phyloP scores from a whole-genome alignment of 352 stramenopile species.

The Saprolegnia parasitica region DNA sequence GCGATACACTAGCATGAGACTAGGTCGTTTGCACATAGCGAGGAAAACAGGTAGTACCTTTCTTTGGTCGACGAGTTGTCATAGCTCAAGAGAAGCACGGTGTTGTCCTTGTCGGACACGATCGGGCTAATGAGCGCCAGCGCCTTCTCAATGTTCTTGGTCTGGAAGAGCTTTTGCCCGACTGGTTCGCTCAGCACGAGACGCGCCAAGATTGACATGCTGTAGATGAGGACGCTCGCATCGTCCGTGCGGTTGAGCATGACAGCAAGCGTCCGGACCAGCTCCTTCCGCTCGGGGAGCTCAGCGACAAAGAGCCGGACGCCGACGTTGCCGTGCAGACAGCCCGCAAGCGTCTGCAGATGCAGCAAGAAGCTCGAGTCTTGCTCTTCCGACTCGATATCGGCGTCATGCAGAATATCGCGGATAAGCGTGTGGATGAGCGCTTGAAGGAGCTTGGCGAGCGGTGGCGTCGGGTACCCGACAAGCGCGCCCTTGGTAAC shows the following conservation, averaged over 20 bases:
- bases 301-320: constrained; percentile 75
- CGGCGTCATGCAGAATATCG: constrained; percentile 11
- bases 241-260: constrained; percentile 77
- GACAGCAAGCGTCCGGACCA: constrained; percentile 76
- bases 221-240: constrained; percentile 63
- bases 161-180: constrained; percentile 73
- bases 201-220: constrained; percentile 68
- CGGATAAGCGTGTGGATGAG: constrained; percentile 44
- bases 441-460: constrained; percentile 66
- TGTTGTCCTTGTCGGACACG: constrained; percentile 49
- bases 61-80: constrained; percentile 27
- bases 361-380: constrained; percentile 59
- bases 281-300: constrained; percentile 71
- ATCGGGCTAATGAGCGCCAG: constrained; percentile 71
- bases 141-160: constrained; percentile 74
- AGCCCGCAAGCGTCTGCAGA: constrained; percentile 58
- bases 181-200: constrained; percentile 68
- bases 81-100: constrained; percentile 22
- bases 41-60: constrained; percentile 41
- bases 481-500: constrained; percentile 31
- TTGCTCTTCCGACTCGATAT: constrained; percentile 40
- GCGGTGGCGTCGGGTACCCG: constrained; percentile 63
- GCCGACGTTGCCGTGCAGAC: constrained; percentile 64
- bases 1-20: constrained; percentile 32
- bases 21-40: too few relatives aligned